Percentiles rank a stretch among this genome's conserved stretches.
Evolutionary conservation across 2,329 filamentous ascomycete species (phyloP).

Genomic region (Ilyonectria sp.): DNA sequence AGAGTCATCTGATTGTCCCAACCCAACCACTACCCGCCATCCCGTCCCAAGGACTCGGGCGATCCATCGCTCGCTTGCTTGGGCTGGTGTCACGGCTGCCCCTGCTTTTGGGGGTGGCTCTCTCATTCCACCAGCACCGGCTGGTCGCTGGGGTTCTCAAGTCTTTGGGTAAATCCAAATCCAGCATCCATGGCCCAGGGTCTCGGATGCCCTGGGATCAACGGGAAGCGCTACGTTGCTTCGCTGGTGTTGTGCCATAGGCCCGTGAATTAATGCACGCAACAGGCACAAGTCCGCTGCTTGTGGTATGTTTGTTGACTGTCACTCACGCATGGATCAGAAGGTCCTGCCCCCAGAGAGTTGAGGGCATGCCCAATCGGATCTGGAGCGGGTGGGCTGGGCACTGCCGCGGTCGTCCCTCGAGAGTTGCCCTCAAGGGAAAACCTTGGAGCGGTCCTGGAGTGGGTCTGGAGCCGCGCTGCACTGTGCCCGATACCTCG

Average conservation of each 20-base stretch:
- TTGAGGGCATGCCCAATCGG: constrained; percentile 44
- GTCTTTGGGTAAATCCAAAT: constrained; percentile 15
- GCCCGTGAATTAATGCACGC: constrained; percentile 46
- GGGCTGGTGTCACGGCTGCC: constrained; percentile 16
- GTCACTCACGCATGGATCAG: constrained; percentile 41
- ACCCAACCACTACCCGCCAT: constrained; percentile 7
- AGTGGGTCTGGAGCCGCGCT: constrained; percentile 30
- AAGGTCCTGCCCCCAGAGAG: constrained; percentile 40
- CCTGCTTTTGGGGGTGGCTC: constrained; percentile 3
- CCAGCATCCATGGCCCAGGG: constrained; percentile 19
- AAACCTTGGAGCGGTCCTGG: neutral
- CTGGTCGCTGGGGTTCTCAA: constrained; percentile 13
- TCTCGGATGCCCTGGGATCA: constrained; percentile 24
- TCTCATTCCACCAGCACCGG: constrained; percentile 4
- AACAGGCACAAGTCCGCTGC: constrained; percentile 47
- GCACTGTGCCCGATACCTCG: constrained; percentile 43
- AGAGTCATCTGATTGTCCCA: constrained; percentile 26
- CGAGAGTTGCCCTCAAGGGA: constrained; percentile 18
- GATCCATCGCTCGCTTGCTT: constrained; percentile 35
- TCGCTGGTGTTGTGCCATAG: constrained; percentile 37
- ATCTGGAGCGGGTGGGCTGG: constrained; percentile 40
- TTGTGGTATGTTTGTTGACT: constrained; percentile 47
- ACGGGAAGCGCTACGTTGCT: constrained; percentile 27
- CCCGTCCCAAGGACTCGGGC: constrained; percentile 31
- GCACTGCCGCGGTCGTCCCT: constrained; percentile 34